Conservation (phyloP, 306 rosid species). For the Medicago arabica region DNA sequence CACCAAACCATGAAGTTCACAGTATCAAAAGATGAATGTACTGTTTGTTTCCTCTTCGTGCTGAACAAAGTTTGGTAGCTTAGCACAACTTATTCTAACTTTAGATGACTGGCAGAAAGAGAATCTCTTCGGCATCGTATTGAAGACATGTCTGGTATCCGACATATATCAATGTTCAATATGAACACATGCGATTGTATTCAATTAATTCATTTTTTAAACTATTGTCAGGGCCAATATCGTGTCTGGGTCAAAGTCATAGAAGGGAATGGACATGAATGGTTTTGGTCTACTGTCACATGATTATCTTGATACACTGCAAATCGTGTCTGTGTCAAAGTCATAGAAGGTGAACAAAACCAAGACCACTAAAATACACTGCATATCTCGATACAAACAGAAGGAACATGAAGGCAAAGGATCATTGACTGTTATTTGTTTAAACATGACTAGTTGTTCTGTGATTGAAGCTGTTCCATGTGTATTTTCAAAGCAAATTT, state of each 20-base stretch:
- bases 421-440: background rate
- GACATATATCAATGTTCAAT: background rate
- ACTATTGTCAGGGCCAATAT: background rate
- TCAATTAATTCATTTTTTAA: background rate
- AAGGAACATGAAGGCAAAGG: background rate
- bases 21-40: conserved; percentile 10
- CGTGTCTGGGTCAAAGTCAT: background rate
- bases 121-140: background rate
- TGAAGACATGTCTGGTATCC: background rate
- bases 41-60: conserved; percentile 12
- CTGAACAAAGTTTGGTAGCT: conserved; percentile 30
- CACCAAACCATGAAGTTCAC: conserved; percentile 38
- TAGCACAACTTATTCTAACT: conserved; percentile 26
- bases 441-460: conserved; percentile 20
- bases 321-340: no score
- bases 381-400: background rate
- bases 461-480: conserved; percentile 29
- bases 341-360: conserved; percentile 13
- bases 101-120: background rate
- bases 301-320: conserved; percentile 15
- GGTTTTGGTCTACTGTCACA: conserved; percentile 20
- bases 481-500: background rate
- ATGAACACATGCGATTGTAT: background rate
- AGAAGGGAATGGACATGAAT: conserved; percentile 25
- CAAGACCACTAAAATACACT: conserved; percentile 1